Percentiles rank a stretch among this genome's conserved stretches.
Evolutionary conservation across 768 basidiomycete genomes (phyloP).

Genomic region (Collybia sp.): DNA sequence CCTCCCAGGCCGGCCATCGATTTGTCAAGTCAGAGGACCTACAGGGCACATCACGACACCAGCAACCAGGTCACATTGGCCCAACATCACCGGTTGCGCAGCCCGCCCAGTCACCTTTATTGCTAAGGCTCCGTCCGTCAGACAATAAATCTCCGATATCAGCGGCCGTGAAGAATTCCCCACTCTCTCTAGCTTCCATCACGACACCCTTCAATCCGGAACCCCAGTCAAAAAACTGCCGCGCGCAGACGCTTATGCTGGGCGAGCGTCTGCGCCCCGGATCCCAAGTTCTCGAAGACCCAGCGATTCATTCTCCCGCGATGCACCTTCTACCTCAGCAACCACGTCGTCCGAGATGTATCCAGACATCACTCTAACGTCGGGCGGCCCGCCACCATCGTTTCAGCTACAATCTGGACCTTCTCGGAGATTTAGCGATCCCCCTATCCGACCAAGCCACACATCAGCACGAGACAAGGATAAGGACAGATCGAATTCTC

Average conservation of each 20-base stretch:
- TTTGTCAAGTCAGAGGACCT: constrained; percentile 22
- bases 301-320: constrained; percentile 30
- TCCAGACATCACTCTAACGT: constrained; percentile 14
- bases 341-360: constrained; percentile 19
- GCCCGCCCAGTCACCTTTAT: constrained; percentile 15
- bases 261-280: constrained; percentile 75
- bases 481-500: constrained; percentile 22
- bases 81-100: constrained; percentile 18
- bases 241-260: constrained; percentile 75
- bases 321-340: constrained; percentile 11
- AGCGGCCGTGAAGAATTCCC: constrained; percentile 20
- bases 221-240: constrained; percentile 66
- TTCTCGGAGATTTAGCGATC: constrained; percentile 30
- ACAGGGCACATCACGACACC: constrained; percentile 15
- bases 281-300: constrained; percentile 30
- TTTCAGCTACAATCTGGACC: constrained; percentile 25
- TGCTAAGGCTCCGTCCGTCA: constrained; percentile 10
- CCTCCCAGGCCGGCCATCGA: constrained; percentile 19
- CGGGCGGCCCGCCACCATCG: constrained; percentile 22
- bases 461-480: constrained; percentile 28
- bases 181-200: constrained; percentile 34
- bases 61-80: constrained; percentile 10
- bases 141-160: constrained; percentile 18
- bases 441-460: constrained; percentile 16
- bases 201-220: constrained; percentile 33